Percentiles rank a stretch among this genome's conserved stretches.
phyloP scores from a whole-genome alignment of 2,329 filamentous ascomycete species.

The Xylaria multiplex region DNA sequence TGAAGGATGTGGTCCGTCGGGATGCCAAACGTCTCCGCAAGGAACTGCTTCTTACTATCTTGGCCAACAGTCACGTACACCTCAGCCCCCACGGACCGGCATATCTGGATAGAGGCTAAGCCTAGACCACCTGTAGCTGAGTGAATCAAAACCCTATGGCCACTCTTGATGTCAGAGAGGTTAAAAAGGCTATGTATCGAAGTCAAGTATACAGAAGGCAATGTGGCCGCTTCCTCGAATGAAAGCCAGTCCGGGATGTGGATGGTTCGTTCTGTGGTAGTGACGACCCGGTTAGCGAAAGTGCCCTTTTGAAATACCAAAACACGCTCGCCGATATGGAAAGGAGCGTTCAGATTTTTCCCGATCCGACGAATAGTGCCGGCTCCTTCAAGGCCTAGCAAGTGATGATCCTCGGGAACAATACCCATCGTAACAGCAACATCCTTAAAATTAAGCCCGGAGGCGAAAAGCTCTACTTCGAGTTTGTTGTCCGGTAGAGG shows the following conservation, averaged over 20 bases:
- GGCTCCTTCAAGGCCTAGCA: neutral
- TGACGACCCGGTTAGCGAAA: neutral
- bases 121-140: conserved; percentile 2
- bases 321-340: neutral
- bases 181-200: neutral
- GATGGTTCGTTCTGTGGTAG: neutral
- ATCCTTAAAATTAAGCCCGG: neutral
- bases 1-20: neutral
- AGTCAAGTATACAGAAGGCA: neutral
- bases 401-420: neutral
- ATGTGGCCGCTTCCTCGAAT: neutral
- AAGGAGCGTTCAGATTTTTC: neutral
- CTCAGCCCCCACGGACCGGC: neutral
- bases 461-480: neutral
- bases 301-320: neutral
- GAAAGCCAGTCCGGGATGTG: neutral
- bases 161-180: neutral
- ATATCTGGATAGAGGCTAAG: neutral
- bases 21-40: neutral
- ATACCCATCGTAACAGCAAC: neutral
- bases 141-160: neutral
- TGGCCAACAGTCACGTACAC: neutral
- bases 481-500: neutral
- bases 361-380: neutral
- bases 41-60: neutral